Evolutionary conservation across 805 yeast species (phyloP), one percentile per base, ranked within the genome.

Genomic region (Suhomyces xylopsoci): DNA sequence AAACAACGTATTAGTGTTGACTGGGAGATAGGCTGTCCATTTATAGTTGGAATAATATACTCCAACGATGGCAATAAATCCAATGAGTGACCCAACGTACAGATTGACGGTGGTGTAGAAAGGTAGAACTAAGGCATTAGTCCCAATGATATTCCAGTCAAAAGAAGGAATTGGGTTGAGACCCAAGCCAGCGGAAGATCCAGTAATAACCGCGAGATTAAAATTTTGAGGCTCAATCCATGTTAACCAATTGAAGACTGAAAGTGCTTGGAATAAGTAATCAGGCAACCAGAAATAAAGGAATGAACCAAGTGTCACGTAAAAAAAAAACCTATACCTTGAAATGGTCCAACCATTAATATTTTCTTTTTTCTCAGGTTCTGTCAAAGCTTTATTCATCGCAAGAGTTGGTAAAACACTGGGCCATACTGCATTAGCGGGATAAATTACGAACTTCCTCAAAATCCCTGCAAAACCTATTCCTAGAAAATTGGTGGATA

Each of bases 191-290:
- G 53, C 46, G 7, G 56, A 49, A 12, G 71, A 60, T 25, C 87
- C 86, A 12, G 84, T 78, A 12, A 82, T 64, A 6, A 64, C 60
- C 12, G 81, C 80, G 50, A 82, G 63, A 55, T 76, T 75, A 54
- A 76, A 69, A 60, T 80, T 81, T 36, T 73, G 55, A n/a, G 85
- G 86, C 4, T 67, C 65, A 47, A 82, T 82, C 86, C 87, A 83
- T 5, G 81, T 74, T 59, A 80, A 72, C 88, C 87, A 83, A 58
- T 76, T 74, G 65, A 78, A 78, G 2, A 65, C 59, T 3, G 78
- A 74, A 12, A 79, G 61, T 3, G 78, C 79, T 12, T 61, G 55
- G 57, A 78, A 76, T 6, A 77, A 42, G 55, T 72, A 78, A 48
- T 71, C 61, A 32, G 82, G 82, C 19, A 79, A 32, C 82, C 82